phyloP scores from a whole-genome alignment of 2,329 filamentous ascomycete genomes.

The Neurospora sp. region DNA sequence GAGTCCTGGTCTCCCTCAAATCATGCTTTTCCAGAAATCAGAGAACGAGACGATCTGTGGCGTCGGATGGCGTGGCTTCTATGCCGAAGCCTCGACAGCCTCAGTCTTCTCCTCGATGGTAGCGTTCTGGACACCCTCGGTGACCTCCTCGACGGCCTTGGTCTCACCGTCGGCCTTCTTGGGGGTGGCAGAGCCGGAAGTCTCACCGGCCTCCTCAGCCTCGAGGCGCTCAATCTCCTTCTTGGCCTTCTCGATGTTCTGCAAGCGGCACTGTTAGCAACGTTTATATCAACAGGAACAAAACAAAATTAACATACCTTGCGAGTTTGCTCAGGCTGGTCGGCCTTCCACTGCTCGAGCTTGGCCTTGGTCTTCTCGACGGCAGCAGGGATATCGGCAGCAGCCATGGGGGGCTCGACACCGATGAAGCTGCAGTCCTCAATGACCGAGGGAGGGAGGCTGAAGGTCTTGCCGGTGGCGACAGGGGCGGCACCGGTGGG shows the following conservation, averaged over 20 bases:
- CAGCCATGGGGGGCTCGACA: slow-evolving; percentile 79
- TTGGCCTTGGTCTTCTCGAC: slow-evolving; percentile 89
- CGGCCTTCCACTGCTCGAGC: slow-evolving; percentile 80
- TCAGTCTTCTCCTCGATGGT: slow-evolving; percentile 40
- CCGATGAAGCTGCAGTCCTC: slow-evolving; percentile 79
- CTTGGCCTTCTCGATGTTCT: slow-evolving; percentile 97
- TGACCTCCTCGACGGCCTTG: slow-evolving; percentile 43
- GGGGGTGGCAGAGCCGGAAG: slow-evolving; percentile 27
- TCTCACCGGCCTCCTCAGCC: slow-evolving; percentile 46
- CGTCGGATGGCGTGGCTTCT: not conserved
- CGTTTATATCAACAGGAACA: not conserved
- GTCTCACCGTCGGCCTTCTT: slow-evolving; percentile 31
- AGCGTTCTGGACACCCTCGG: slow-evolving; percentile 40
- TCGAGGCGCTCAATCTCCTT: slow-evolving; percentile 90
- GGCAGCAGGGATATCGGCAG: slow-evolving; percentile 67
- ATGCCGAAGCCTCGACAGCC: slow-evolving; percentile 8
- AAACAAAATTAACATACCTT: slow-evolving; percentile 50
- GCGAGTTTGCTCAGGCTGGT: slow-evolving; percentile 83
- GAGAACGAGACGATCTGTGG: not conserved
- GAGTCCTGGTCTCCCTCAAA: not conserved
- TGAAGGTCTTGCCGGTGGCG: slow-evolving; percentile 52
- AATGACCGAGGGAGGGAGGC: slow-evolving; percentile 80
- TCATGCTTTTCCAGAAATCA: not conserved
- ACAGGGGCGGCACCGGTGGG: slow-evolving; percentile 40
- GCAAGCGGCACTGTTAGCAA: slow-evolving; percentile 6